phyloP scores from a whole-genome alignment of 192 early-diverging fungal genomes.

The Spizellomyces punctatus region DNA sequence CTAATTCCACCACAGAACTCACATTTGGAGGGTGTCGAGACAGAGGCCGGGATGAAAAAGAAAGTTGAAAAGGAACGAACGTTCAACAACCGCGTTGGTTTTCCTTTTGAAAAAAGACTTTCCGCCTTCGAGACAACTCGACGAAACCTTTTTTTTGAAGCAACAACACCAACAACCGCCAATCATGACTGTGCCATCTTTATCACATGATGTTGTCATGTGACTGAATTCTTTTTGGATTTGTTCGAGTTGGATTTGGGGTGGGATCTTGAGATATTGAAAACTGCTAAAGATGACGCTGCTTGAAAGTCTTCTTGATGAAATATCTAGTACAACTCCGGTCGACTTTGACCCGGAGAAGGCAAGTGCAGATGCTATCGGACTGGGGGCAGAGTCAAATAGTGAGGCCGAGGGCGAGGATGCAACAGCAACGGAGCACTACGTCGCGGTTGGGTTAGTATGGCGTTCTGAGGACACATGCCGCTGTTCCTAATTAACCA shows the following conservation, averaged over 20 bases:
- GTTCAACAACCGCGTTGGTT: neutral
- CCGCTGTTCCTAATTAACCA: neutral
- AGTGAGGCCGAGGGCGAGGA: slow-evolving; percentile 13
- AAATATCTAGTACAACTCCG: slow-evolving; percentile 40
- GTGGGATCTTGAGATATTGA: neutral
- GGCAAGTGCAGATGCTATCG: slow-evolving; percentile 28
- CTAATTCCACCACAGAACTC: no score
- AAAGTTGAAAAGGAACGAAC: no score
- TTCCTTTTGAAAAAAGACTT: neutral
- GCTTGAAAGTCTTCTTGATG: slow-evolving; percentile 40
- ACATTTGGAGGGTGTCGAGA: no score
- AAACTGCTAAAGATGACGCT: neutral
- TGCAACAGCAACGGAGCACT: slow-evolving; percentile 32
- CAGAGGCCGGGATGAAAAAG: no score
- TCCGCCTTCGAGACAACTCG: neutral
- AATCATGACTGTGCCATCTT: neutral
- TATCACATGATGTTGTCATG: neutral
- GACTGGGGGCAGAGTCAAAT: slow-evolving; percentile 5
- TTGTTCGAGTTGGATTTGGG: neutral
- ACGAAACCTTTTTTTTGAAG: neutral
- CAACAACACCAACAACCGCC: no score
- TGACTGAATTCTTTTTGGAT: slow-evolving; percentile 24
- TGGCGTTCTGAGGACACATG: neutral
- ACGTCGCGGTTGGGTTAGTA: slow-evolving; percentile 41
- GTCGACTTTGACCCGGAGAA: slow-evolving; percentile 44